Conservation (phyloP, 257 asterid species). For the Echium plantagineum region DNA sequence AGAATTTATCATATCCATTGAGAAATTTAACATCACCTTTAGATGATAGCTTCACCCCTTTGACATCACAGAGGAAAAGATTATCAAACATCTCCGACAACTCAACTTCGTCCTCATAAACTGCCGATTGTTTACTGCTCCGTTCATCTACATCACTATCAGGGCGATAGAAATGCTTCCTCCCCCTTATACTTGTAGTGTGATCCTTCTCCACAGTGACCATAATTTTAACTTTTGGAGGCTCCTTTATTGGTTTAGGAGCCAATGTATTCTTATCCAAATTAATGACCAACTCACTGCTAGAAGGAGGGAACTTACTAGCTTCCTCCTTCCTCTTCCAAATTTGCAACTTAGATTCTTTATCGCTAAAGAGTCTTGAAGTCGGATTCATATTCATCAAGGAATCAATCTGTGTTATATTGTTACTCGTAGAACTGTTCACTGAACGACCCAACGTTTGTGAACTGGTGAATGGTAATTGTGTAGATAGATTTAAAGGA, state of each 20-base stretch:
- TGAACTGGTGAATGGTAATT: slow-evolving; percentile 22
- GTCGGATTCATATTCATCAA: slow-evolving; percentile 19
- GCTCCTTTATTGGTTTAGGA: slow-evolving; percentile 36
- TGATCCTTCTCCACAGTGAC: slow-evolving; percentile 48
- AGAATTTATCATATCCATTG: not conserved
- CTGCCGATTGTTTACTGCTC: not conserved
- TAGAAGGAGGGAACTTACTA: slow-evolving; percentile 58
- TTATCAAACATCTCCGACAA: not conserved
- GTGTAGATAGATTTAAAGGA: slow-evolving; percentile 24
- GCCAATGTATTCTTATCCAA: slow-evolving; percentile 65
- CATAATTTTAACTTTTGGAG: slow-evolving; percentile 19
- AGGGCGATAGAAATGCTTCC: not conserved
- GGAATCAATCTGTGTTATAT: slow-evolving; percentile 23
- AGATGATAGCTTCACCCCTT: not conserved
- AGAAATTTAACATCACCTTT: not conserved
- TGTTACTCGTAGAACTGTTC: slow-evolving; percentile 14
- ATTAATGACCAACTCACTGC: slow-evolving; percentile 52
- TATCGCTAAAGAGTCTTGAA: slow-evolving; percentile 32
- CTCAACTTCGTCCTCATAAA: not conserved
- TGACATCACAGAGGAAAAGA: not conserved
- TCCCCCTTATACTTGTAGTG: not conserved
- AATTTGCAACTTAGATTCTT: slow-evolving; percentile 70
- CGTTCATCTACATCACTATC: not conserved
- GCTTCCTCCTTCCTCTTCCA: slow-evolving; percentile 89
- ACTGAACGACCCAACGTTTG: slow-evolving; percentile 19